A percentile compares a stretch with the other conserved stretches of the same genome.
Conservation (phyloP, 768 basidiomycete species). For the Suillus hirtellus region DNA sequence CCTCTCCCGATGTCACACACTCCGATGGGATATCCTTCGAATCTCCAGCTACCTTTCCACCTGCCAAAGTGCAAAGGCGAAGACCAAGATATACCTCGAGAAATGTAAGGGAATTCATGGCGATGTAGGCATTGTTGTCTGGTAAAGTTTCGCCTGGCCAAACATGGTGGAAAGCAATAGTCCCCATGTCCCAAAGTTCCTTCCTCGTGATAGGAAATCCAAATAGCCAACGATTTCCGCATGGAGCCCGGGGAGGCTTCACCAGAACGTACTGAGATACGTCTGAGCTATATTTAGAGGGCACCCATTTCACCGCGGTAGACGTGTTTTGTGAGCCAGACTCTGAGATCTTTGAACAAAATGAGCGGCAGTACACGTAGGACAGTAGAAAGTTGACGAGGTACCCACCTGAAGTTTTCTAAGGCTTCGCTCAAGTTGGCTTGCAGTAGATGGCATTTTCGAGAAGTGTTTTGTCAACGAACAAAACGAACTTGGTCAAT, state of each 20-base stretch:
- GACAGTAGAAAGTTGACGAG: neutral
- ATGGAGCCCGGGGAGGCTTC: neutral
- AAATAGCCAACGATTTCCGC: neutral
- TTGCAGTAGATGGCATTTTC: neutral
- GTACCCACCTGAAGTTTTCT: neutral
- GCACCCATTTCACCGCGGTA: neutral
- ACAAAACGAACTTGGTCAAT: too few species aligned
- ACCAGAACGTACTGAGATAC: neutral
- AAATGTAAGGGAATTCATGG: neutral
- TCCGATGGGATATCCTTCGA: neutral
- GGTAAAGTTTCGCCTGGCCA: neutral
- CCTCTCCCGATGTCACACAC: neutral
- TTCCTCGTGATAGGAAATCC: neutral
- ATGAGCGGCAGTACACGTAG: neutral
- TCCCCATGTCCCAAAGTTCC: neutral
- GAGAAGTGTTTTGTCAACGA: neutral
- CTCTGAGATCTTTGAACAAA: neutral
- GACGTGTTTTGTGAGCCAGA: neutral
- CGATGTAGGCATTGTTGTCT: neutral
- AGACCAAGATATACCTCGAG: neutral
- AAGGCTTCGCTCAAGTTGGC: neutral
- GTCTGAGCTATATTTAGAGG: neutral
- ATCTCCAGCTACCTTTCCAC: neutral
- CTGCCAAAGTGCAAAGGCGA: neutral
- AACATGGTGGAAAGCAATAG: constrained; percentile 1